Evolutionary conservation across 108 stramenopile genomes (phyloP), one percentile per base, ranked within the genome.

Genomic region (Skeletonema costatum): DNA sequence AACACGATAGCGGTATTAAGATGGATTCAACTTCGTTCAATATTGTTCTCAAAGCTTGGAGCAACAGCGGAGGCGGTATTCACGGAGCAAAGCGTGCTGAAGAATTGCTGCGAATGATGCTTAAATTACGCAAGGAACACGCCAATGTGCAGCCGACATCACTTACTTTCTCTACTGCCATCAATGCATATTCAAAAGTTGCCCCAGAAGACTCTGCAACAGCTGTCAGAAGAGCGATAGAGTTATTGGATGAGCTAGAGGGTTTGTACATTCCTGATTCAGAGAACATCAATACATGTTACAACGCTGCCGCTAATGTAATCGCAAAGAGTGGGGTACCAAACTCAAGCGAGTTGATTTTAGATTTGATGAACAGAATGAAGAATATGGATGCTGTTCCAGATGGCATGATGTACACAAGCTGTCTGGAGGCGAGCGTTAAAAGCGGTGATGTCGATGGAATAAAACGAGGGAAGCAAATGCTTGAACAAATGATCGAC

Each of bases 41-140:
- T 68, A 80, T 68, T 51, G 80, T 81, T 16, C 53, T 85, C 32
- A 77, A 78, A 30, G 80, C 82, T 30, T 83, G 83, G 82, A 41
- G 59, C 33, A 80, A 75, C 63, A 75, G 74, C 48, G 78, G 78
- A 60, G 70, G 64, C 5, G 74, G 77, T 29, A 63, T 67, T 36
- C 66, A 75, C 14, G 77, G 69, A 25, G 83, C 83, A 58, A 25
- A 80, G 21, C 74, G 74, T 44, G 84, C 80, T 10, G 76, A 81
- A 61, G 9, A 50, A 19, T 35, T 85, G 10, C 35, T 85, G 29
- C 46, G 53, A 21, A 64, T 68, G 65, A 85, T 85, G 84, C 69
- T 75, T 32, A 72, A 72, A 42, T 61, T 72, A 3, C 31, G 58
- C 38, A 53, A 71, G n/a, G 74, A 78, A 2, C 71, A 82, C 29